Evolutionary conservation across 73 alveolate genomes (phyloP), one percentile per base, ranked within the genome.

Genomic region (Halteria grandinella): DNA sequence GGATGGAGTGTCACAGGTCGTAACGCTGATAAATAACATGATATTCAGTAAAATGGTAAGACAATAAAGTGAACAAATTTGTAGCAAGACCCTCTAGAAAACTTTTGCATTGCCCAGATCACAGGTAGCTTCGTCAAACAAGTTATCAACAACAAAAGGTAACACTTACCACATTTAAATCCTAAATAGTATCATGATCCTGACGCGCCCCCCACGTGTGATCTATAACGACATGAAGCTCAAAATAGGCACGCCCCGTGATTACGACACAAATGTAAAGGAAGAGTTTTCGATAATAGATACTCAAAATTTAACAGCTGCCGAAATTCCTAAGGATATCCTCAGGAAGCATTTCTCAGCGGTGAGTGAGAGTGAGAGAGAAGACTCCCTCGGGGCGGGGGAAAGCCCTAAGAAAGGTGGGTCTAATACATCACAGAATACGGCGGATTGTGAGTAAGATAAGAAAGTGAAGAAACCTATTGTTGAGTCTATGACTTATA

Each of bases 181-280:
- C 47, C 11, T 36, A 11, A 70, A 70, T 45, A 70, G 72, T 53
- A 49, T 70, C 14, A 11, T 82, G 1, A 45, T 82, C 7, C 48
- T 82, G 57, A 48, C 81, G 0, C 50, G 51, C 24, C 69, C 83
- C 1, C 82, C 79, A 0, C 20, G 31, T 32, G 37, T 72, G 0
- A 29, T 82, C 0, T 71, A 82, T 45, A 24, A 52, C 20, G 75
- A 78, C 14, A 15, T 82, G 36, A 58, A 71, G 10, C 47, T 47
- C 15, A 71, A 43, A 39, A 71, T 82, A 14, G 91, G 91, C 0
- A 31, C 27, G 0, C 91, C 91, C 0, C 53, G 58, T 44, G 91
- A 82, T 11, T 55, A 49, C 33, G 79, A 55, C 0, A 4, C 33
- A 2, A 82, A 82, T 55, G 21, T 70, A 37, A 44, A 32, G 43